Evolutionary conservation across 2,329 filamentous ascomycete species (phyloP).

Genomic region (Verticillium nonalfalfae): DNA sequence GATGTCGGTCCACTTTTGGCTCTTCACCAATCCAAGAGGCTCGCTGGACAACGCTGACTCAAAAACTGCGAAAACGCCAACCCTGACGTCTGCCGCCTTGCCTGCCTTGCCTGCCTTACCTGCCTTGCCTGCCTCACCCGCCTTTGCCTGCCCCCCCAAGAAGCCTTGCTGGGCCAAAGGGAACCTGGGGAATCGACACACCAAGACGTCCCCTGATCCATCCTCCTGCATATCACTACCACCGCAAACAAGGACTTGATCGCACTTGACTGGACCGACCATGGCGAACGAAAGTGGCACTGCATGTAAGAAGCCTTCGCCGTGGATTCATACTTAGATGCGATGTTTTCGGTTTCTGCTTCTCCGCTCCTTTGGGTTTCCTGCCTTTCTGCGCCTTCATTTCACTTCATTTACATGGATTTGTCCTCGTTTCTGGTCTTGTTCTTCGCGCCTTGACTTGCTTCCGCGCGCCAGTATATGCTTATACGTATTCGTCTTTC

Average conservation of each 20-base stretch:
- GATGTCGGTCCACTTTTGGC: neutral
- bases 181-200: neutral
- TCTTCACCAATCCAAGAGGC: neutral
- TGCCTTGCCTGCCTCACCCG: neutral
- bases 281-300: conserved; percentile 11
- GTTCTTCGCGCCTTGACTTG: neutral
- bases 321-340: neutral
- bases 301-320: conserved; percentile 9
- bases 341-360: neutral
- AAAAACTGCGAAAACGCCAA: neutral
- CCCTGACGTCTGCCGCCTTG: neutral
- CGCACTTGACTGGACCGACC: conserved; percentile 7
- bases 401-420: neutral
- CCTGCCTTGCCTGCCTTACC: neutral
- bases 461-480: neutral
- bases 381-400: neutral
- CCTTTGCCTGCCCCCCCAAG: neutral
- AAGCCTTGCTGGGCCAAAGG: neutral
- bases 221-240: neutral
- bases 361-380: neutral
- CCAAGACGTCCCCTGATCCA: neutral
- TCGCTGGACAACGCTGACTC: neutral
- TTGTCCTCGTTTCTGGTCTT: neutral
- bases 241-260: neutral
- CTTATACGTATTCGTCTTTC: neutral